A percentile compares a stretch with the other conserved stretches of the same genome.
Evolutionary conservation across 208 protist genomes (phyloP).

Genomic region (Zelonia costaricensis): DNA sequence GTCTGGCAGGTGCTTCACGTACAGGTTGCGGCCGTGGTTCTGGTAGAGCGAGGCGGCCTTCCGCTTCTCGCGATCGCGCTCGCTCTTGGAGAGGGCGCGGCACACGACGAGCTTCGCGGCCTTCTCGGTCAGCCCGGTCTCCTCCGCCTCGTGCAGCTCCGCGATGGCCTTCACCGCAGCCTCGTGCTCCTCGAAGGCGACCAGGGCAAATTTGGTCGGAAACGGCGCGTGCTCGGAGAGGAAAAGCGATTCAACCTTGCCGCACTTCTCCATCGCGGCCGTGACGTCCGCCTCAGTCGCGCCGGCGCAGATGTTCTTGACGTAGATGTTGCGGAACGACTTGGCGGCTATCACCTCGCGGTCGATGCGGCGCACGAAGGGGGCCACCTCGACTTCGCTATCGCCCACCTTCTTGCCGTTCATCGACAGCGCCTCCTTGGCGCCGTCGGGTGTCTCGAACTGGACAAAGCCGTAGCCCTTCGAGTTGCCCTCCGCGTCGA

Average conservation of each 20-base stretch:
- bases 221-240: slow-evolving; percentile 35
- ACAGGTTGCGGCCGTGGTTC: slow-evolving; percentile 65
- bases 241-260: slow-evolving; percentile 71
- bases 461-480: slow-evolving; percentile 97
- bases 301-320: slow-evolving; percentile 89
- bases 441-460: slow-evolving; percentile 93
- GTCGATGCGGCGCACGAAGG: slow-evolving; percentile 86
- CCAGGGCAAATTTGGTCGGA: slow-evolving; percentile 91
- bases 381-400: slow-evolving; percentile 73
- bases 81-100: slow-evolving; percentile 48
- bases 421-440: slow-evolving; percentile 88
- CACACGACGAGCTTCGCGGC: slow-evolving; percentile 33
- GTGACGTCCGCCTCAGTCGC: slow-evolving; percentile 73
- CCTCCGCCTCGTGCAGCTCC: slow-evolving; percentile 38
- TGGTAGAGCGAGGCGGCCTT: slow-evolving; percentile 42
- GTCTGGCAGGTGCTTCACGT: slow-evolving; percentile 61
- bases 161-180: slow-evolving; percentile 80
- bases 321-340: slow-evolving; percentile 95
- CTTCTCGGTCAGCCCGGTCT: slow-evolving; percentile 27
- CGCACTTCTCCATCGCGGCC: slow-evolving; percentile 69
- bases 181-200: slow-evolving; percentile 89
- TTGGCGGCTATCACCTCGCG: slow-evolving; percentile 58
- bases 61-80: slow-evolving; percentile 40
- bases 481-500: slow-evolving; percentile 56
- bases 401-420: slow-evolving; percentile 91